Evolutionary conservation across 495 filamentous ascomycete species (phyloP).

Genomic region (Daldinia caldariorum): DNA sequence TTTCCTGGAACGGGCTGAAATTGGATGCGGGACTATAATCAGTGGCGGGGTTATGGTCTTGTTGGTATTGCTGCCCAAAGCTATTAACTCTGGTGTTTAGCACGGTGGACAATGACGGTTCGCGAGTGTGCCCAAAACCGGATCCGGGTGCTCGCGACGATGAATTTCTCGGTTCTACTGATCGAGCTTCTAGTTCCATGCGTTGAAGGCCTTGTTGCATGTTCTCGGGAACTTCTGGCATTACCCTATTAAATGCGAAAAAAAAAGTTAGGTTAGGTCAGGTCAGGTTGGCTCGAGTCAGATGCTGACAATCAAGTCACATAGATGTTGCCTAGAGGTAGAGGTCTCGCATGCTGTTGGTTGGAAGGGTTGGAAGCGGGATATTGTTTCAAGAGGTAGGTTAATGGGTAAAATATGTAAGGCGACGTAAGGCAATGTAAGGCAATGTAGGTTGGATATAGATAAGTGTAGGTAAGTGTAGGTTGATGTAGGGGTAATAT

Average conservation of each 20-base stretch:
- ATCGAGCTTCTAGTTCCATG: constrained; percentile 81
- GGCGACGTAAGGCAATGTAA: too few species aligned
- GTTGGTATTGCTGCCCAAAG: constrained; percentile 49
- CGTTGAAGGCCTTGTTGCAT: constrained; percentile 92
- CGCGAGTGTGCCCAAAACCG: constrained; percentile 49
- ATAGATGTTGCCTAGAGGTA: constrained; percentile 3
- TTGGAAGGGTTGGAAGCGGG: background rate
- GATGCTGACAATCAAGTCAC: constrained; percentile 27
- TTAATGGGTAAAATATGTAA: background rate
- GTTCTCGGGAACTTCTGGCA: constrained; percentile 71
- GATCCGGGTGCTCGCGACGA: constrained; percentile 32
- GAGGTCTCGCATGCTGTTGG: constrained; percentile 4
- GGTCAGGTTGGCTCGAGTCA: constrained; percentile 11
- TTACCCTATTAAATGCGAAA: constrained; percentile 54
- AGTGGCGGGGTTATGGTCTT: constrained; percentile 29
- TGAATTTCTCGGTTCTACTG: constrained; percentile 52
- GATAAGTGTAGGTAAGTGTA: background rate
- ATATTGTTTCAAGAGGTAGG: constrained; percentile 3
- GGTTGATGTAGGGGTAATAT: background rate
- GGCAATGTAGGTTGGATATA: too few species aligned
- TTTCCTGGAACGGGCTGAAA: constrained; percentile 59
- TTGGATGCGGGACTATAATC: constrained; percentile 51
- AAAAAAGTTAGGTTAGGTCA: constrained; percentile 25
- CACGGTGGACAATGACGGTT: constrained; percentile 47
- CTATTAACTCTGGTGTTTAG: constrained; percentile 43